Base-by-base conservation (phyloP, 257 asterid species). In the Salvia hispanica region DNA sequence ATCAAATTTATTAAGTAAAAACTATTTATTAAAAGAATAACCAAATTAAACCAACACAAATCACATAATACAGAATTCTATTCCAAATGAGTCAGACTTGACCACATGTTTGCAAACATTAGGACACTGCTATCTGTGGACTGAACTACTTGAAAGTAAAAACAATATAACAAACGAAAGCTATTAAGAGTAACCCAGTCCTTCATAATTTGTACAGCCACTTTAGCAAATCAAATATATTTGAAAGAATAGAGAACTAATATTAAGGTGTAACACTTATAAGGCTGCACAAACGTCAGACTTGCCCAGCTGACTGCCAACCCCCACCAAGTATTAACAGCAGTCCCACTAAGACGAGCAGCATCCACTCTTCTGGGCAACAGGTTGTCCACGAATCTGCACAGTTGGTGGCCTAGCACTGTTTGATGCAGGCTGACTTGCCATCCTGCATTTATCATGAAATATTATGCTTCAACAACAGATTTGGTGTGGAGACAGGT, bases 371-470 rank as follows among this genome's bases (percentile, higher is more conserved):
- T 84, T 86, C 82, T 86, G 90, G 76, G 84, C 82, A 47, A 84
- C 94, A 3, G 94, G 94, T 67, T 86, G 88, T 52, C 90, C 94
- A 13, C 86, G 82, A 28, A 86, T 86, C 84, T 86, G 94, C 62
- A 86, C 94, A 10, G 88, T 86, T 18, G 90, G 85, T 67, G 86
- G 88, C 78, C 81, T 82, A 4, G 86, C 86, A 56, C 77, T 84
- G 79, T 52, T 74, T 5, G 80, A 60, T 53, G 88, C 75, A n/a
- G 94, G 94, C 72, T 84, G 90, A 71, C 85, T 84, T 4, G 94
- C 94, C 94, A 86, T 86, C 86, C 90, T 86, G 76, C 70, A 52
- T 43, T 72, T 33, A 9, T 50, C 6, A 25, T 3, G 31, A 25
- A 25, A 25, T 25, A 2, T 0, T 25, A 25, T 25, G 31, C 31